These are phyloP conservation scores for Quercus alba DNA, from an alignment of 306 rosid genomes.

Conservation along the genomic window DNA sequence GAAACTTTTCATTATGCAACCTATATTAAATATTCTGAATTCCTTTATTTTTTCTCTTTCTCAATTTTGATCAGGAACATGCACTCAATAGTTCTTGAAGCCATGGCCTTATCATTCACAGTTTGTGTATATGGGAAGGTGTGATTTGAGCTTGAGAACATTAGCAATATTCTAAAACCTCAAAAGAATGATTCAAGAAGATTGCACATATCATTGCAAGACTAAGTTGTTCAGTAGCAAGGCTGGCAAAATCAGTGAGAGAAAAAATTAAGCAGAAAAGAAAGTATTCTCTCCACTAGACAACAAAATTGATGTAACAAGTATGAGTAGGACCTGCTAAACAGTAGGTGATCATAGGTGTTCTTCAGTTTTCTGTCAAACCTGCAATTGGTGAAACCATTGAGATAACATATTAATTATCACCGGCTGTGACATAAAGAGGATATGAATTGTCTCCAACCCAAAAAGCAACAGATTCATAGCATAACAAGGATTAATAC, in stretches of 20 bases:
- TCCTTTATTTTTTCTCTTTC: not conserved
- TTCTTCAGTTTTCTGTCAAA: slow-evolving; percentile 96
- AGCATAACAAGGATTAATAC: not conserved
- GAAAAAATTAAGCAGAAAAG: not conserved
- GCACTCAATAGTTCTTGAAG: not conserved
- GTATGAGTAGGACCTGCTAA: slow-evolving; percentile 78
- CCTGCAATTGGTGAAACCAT: slow-evolving; percentile 49
- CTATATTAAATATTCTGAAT: not conserved
- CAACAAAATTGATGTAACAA: not conserved
- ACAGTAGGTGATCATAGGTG: slow-evolving; percentile 90
- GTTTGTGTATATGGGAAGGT: not conserved
- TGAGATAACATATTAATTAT: not conserved
- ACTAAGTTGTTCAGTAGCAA: not conserved
- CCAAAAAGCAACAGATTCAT: not conserved
- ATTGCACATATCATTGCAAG: not conserved
- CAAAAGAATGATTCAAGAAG: not conserved
- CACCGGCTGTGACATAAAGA: not conserved
- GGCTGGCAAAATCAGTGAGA: not conserved
- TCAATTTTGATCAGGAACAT: not conserved
- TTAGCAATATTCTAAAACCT: not conserved
- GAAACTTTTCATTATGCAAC: not conserved
- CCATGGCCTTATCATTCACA: not conserved
- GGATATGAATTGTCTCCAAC: not conserved
- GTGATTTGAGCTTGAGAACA: not conserved
- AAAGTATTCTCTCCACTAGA: not conserved